phyloP scores from a whole-genome alignment of 2,329 filamentous ascomycete species.

The Trichoderma atroviride region DNA sequence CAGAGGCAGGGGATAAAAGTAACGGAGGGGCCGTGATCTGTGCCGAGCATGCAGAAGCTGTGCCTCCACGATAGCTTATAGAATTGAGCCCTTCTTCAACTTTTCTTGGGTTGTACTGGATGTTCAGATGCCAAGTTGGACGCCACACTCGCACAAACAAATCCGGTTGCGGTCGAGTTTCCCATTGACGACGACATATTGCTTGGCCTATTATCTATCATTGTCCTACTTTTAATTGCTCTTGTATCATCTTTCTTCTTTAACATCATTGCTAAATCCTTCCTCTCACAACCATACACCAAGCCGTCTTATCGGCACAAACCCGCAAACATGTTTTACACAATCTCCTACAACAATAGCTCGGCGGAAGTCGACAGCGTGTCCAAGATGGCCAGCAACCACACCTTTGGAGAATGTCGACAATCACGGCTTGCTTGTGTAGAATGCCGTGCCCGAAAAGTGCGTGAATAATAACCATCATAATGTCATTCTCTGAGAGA shows the following conservation, averaged over 20 bases:
- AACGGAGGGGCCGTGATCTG: background rate
- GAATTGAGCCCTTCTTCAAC: background rate
- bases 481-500: too few species aligned
- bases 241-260: background rate
- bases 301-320: too few species aligned
- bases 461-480: background rate
- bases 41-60: background rate
- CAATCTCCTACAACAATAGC: background rate
- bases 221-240: background rate
- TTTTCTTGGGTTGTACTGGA: background rate
- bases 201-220: background rate
- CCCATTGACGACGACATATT: background rate
- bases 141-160: background rate
- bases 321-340: background rate
- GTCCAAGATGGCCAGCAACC: conserved; percentile 12
- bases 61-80: conserved; percentile 1
- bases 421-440: conserved; percentile 12
- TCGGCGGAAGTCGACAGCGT: background rate
- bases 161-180: background rate
- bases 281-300: background rate
- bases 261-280: background rate
- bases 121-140: background rate
- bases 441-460: conserved; percentile 17
- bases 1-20: background rate
- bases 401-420: conserved; percentile 2